Base-by-base conservation (phyloP, 306 rosid genomes). In the Purshia tridentata region DNA sequence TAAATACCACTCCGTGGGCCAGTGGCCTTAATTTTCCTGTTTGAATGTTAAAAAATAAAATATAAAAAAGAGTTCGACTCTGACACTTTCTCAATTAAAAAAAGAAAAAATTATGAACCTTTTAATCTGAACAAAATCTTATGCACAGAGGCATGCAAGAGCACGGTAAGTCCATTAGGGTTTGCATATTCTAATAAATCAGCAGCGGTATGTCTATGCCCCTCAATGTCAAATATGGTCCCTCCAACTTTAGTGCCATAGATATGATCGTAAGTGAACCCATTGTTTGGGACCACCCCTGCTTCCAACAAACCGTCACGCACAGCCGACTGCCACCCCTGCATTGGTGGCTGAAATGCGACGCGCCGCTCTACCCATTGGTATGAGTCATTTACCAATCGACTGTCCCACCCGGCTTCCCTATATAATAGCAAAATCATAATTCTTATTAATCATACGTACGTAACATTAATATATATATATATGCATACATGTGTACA, bases 181-280 rank as follows among this genome's bases (percentile, higher is more conserved):
- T 88, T 82, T 15, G 93, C 98, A 41, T 92, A 72, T 19, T 64
- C 16, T 9, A 92, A 70, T 8, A 89, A 84, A 77, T 92, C 92
- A 9, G 97, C 96, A 9, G 97, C 90, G 0, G 90, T 89, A 61
- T 92, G 96, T 49, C 98, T 76, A 35, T 40, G 70, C 4, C 93
- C 92, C 0, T 80, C 3, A 0, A 10, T 65, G 65, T 92, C 93
- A 54, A 92, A 92, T 35, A 89, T 89, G 63, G 92, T 86, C 1
- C 96, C 98, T 0, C 98, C 97, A n/a, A 89, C 70, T 66, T 92
- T 92, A 7, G 97, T 92, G 10, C 97, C 97, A 11, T 47, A 8
- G 8, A 88, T 66, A n/a, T 92, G 97, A 65, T 92, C 93, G 18
- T 84, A 92, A 4, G 90, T 92, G 88, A 89, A 92, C 46, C 93